Percentiles rank a stretch among this genome's conserved stretches.
Evolutionary conservation across 2,329 filamentous ascomycete genomes (phyloP).

Genomic region (Exophiala mesophila): DNA sequence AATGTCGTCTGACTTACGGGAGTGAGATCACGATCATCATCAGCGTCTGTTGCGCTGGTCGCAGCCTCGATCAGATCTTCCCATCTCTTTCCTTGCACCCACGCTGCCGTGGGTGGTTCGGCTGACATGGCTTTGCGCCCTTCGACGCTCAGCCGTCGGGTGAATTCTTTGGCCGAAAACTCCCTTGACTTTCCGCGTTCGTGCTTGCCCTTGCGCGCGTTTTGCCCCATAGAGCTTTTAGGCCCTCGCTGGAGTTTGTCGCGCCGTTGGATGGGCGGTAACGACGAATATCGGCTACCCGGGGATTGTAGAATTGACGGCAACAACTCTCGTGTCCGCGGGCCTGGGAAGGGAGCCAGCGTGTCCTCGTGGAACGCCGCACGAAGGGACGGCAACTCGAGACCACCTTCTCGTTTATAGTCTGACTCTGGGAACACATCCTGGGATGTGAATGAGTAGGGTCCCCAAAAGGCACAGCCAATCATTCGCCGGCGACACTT

Average conservation of each 20-base stretch:
- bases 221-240: conserved; percentile 81
- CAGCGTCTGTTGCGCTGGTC: conserved; percentile 75
- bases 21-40: conserved; percentile 81
- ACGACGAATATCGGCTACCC: conserved; percentile 78
- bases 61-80: conserved; percentile 94
- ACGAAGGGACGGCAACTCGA: conserved; percentile 69
- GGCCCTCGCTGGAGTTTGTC: conserved; percentile 68
- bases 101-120: conserved; percentile 71
- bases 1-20: conserved; percentile 58
- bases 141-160: conserved; percentile 66
- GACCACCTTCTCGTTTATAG: conserved; percentile 55
- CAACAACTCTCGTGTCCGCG: conserved; percentile 66
- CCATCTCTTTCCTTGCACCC: conserved; percentile 79
- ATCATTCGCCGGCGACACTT: conserved; percentile 35
- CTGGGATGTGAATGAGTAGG: conserved; percentile 39
- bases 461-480: conserved; percentile 9
- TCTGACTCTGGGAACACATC: conserved; percentile 70
- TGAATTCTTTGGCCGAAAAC: conserved; percentile 61
- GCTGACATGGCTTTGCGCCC: conserved; percentile 81
- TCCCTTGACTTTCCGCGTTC: conserved; percentile 60
- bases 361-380: conserved; percentile 67
- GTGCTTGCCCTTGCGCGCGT: conserved; percentile 69
- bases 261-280: conserved; percentile 74
- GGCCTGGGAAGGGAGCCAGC: conserved; percentile 57
- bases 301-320: conserved; percentile 75